Evolutionary conservation across 495 filamentous ascomycete genomes (phyloP).

Genomic region (Penicillium psychrofluorescens): DNA sequence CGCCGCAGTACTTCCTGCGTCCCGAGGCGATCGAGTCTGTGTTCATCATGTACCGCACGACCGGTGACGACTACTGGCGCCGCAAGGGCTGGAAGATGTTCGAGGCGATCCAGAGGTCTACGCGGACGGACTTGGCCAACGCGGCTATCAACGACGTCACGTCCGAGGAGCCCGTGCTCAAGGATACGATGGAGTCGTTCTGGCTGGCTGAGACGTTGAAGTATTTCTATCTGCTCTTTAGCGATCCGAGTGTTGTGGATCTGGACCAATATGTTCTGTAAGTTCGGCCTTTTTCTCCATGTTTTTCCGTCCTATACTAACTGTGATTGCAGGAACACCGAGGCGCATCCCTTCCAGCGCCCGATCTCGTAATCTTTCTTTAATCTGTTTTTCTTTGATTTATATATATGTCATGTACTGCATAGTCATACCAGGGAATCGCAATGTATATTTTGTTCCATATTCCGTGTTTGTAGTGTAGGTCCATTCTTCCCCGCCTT

Average conservation of each 20-base stretch:
- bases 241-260: constrained; percentile 61
- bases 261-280: constrained; percentile 79
- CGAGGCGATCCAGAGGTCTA: constrained; percentile 59
- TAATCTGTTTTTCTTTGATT: constrained; percentile 2
- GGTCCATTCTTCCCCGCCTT: constrained; percentile 11
- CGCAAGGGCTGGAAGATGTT: constrained; percentile 91
- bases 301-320: not conserved
- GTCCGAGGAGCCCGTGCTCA: constrained; percentile 25
- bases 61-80: constrained; percentile 72
- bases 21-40: constrained; percentile 94
- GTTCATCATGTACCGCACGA: constrained; percentile 92
- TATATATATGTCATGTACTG: constrained; percentile 4
- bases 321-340: constrained; percentile 38
- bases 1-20: constrained; percentile 69
- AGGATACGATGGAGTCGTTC: constrained; percentile 51
- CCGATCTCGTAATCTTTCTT: constrained; percentile 20
- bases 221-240: constrained; percentile 74
- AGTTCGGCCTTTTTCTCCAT: constrained; percentile 19
- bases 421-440: constrained; percentile 20
- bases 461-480: not conserved
- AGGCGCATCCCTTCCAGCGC: constrained; percentile 47
- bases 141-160: constrained; percentile 74
- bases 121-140: constrained; percentile 58
- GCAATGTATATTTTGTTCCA: constrained; percentile 14
- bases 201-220: constrained; percentile 74